phyloP scores from a whole-genome alignment of 2,329 filamentous ascomycete species.

The Didymella segeticola region DNA sequence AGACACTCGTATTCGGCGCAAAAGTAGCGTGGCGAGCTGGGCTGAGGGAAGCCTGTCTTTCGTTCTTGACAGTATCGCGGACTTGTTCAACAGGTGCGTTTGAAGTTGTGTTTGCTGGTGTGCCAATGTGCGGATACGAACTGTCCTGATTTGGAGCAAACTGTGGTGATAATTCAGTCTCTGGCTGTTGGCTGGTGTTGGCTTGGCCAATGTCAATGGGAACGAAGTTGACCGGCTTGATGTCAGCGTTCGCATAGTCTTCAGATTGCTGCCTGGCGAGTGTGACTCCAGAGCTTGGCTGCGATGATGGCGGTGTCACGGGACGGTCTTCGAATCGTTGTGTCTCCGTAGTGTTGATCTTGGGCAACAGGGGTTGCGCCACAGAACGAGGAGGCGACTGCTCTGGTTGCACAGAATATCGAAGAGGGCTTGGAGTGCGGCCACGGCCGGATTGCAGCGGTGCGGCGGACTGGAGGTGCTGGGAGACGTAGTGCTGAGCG shows the following conservation, averaged over 20 bases:
- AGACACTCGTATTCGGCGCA: slow-evolving; percentile 61
- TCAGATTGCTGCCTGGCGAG: slow-evolving; percentile 45
- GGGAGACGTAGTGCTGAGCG: slow-evolving; percentile 27
- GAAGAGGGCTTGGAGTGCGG: slow-evolving; percentile 30
- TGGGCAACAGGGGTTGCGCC: slow-evolving; percentile 17
- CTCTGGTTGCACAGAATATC: slow-evolving; percentile 20
- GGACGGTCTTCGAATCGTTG: slow-evolving; percentile 16
- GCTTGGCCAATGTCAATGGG: slow-evolving; percentile 28
- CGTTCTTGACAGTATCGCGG: slow-evolving; percentile 28
- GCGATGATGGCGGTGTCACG: slow-evolving; percentile 7
- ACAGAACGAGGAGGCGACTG: slow-evolving; percentile 17
- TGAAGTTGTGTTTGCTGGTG: slow-evolving; percentile 16
- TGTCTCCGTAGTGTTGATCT: slow-evolving; percentile 2
- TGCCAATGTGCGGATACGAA: slow-evolving; percentile 32
- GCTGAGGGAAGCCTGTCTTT: slow-evolving; percentile 58
- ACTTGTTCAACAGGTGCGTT: slow-evolving; percentile 17
- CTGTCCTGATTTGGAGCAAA: slow-evolving; percentile 35
- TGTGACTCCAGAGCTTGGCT: slow-evolving; percentile 7
- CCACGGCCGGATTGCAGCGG: slow-evolving; percentile 14
- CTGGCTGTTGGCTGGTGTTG: slow-evolving; percentile 27
- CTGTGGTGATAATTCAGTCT: slow-evolving; percentile 27
- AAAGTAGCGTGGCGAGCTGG: slow-evolving; percentile 74
- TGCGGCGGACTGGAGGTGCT: slow-evolving; percentile 25
- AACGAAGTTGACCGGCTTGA: slow-evolving; percentile 13
- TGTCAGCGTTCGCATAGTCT: slow-evolving; percentile 53